Conservation (phyloP, 805 yeast genomes). For the Suhomyces tanzawaensis region DNA sequence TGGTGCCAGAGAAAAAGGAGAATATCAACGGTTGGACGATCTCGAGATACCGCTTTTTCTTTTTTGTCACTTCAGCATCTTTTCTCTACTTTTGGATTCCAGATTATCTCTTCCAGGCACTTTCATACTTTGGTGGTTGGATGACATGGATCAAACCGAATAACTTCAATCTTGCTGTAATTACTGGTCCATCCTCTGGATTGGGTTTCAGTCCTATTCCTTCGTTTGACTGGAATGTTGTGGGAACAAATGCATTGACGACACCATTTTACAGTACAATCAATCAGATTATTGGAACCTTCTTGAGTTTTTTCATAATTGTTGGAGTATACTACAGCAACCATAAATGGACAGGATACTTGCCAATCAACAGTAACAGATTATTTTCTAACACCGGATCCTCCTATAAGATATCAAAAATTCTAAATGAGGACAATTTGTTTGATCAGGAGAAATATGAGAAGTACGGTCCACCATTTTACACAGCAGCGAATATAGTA, state of each 20-base stretch:
- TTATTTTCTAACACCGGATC: conserved; percentile 10
- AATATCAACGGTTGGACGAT: conserved; percentile 19
- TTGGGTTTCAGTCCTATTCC: conserved; percentile 7
- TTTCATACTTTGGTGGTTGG: conserved; percentile 52
- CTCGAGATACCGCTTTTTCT: conserved; percentile 32
- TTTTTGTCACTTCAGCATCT: conserved; percentile 24
- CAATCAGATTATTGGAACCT: conserved; percentile 16
- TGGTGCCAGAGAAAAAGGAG: conserved; percentile 26
- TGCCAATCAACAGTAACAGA: conserved; percentile 17
- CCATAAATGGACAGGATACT: conserved; percentile 22
- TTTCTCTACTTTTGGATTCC: conserved; percentile 50
- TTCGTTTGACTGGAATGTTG: conserved; percentile 4
- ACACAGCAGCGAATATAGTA: conserved; percentile 26
- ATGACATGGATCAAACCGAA: conserved; percentile 57
- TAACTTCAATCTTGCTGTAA: conserved; percentile 45
- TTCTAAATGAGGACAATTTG: background rate
- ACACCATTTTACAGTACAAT: background rate
- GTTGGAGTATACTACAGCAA: conserved; percentile 21
- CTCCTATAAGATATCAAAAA: conserved; percentile 1
- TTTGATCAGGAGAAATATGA: conserved; percentile 21
- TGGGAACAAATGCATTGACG: background rate
- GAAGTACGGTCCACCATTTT: conserved; percentile 27
- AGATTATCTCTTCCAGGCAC: conserved; percentile 38
- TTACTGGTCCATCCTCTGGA: conserved; percentile 46
- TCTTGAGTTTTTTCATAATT: conserved; percentile 18